phyloP scores from a whole-genome alignment of 2,329 filamentous ascomycete genomes.

The Rutstroemia sp. region DNA sequence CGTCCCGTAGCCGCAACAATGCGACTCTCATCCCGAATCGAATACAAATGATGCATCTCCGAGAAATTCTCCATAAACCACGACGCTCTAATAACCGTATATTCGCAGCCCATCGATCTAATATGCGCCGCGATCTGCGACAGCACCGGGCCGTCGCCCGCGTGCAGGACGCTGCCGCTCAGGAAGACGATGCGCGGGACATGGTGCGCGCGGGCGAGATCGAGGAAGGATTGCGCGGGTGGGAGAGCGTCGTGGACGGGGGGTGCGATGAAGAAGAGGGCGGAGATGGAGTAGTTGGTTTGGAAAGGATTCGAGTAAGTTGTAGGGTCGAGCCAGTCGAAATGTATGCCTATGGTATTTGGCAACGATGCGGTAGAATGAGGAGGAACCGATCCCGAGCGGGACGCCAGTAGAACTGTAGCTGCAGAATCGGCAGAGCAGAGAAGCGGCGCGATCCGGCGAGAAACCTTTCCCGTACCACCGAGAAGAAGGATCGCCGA shows the following conservation, averaged over 20 bases:
- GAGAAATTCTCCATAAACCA: slow-evolving; percentile 46
- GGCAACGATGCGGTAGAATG: background rate
- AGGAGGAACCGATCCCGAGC: slow-evolving; percentile 26
- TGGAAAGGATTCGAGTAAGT: slow-evolving; percentile 35
- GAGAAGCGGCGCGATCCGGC: slow-evolving; percentile 34
- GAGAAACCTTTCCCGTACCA: slow-evolving; percentile 39
- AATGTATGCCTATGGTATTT: slow-evolving; percentile 27
- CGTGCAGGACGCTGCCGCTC: slow-evolving; percentile 32
- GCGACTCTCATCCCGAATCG: slow-evolving; percentile 34
- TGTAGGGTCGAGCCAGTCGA: slow-evolving; percentile 38
- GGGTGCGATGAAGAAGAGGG: slow-evolving; percentile 37
- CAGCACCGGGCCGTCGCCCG: slow-evolving; percentile 31
- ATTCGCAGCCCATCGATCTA: slow-evolving; percentile 32
- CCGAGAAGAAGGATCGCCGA: slow-evolving; percentile 29
- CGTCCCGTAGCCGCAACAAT: slow-evolving; percentile 37
- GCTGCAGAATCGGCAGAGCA: slow-evolving; percentile 24
- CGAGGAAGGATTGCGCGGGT: slow-evolving; percentile 36
- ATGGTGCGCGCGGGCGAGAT: slow-evolving; percentile 32
- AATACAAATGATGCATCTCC: slow-evolving; percentile 25
- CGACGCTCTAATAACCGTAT: slow-evolving; percentile 37
- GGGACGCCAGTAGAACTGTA: slow-evolving; percentile 34
- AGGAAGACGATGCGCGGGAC: slow-evolving; percentile 40
- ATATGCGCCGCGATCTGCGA: slow-evolving; percentile 35
- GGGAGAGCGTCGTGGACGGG: slow-evolving; percentile 28
- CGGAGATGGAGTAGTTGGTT: slow-evolving; percentile 21